Percentiles rank a stretch among this genome's conserved stretches.
These are phyloP conservation scores for Fusarium tricinctum DNA, from an alignment of 2,329 filamentous ascomycete species.

Conservation along the genomic window DNA sequence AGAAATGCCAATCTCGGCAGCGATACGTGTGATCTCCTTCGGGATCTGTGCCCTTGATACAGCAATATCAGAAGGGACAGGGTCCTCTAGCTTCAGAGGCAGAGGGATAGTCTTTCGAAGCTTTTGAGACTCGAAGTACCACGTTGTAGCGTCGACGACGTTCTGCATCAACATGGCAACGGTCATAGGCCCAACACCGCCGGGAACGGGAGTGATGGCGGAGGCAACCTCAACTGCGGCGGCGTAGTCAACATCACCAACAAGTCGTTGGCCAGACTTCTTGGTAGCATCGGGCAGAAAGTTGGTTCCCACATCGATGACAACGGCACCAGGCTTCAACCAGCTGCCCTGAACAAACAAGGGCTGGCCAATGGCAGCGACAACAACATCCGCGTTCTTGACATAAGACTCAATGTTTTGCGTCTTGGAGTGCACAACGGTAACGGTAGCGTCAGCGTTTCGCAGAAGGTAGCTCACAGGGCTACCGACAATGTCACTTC, in stretches of 20 bases:
- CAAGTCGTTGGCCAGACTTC: constrained; percentile 92
- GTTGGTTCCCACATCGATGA: constrained; percentile 98
- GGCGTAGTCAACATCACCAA: constrained; percentile 95
- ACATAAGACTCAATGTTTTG: constrained; percentile 78
- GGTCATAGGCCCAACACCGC: constrained; percentile 98
- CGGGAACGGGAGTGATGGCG: constrained; percentile 94
- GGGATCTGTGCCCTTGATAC: constrained; percentile 90
- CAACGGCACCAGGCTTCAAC: constrained; percentile 93
- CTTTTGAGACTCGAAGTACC: constrained; percentile 87
- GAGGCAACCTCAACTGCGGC: constrained; percentile 88
- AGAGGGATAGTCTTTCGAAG: constrained; percentile 83
- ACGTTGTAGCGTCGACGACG: constrained; percentile 86
- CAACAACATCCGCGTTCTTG: constrained; percentile 87
- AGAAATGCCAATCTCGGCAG: constrained; percentile 88
- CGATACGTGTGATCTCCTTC: constrained; percentile 90
- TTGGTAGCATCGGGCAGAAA: constrained; percentile 89
- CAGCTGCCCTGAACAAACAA: constrained; percentile 94
- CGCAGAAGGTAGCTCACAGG: constrained; percentile 96
- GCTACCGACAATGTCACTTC: constrained; percentile 97
- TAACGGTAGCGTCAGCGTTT: constrained; percentile 96
- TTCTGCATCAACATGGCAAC: constrained; percentile 98
- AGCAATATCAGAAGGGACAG: constrained; percentile 95
- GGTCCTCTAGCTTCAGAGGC: constrained; percentile 81
- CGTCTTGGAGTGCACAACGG: constrained; percentile 94
- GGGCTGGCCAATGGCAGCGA: constrained; percentile 91